Percentiles rank a stretch among this genome's conserved stretches.
These are phyloP conservation scores for Phytophthora pinifolia DNA, from an alignment of 352 stramenopile species.

Conservation along the genomic window DNA sequence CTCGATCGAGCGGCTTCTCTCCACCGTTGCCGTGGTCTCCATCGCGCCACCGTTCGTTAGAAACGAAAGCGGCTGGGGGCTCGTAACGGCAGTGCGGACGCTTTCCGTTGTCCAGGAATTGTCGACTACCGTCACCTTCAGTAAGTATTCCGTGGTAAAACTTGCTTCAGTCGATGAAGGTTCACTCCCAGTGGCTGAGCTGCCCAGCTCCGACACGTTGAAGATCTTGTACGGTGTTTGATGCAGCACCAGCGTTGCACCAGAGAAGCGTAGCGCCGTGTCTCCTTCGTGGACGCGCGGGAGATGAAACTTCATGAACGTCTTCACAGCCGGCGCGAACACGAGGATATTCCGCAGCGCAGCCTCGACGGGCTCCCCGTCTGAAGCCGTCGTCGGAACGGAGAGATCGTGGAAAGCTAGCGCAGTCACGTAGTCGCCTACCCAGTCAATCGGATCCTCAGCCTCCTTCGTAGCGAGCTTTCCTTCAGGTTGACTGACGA, in stretches of 20 bases:
- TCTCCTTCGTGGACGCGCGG: conserved; percentile 53
- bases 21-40: conserved; percentile 38
- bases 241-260: conserved; percentile 42
- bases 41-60: conserved; percentile 24
- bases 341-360: conserved; percentile 49
- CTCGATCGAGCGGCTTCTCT: conserved; percentile 48
- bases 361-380: conserved; percentile 4
- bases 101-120: conserved; percentile 45
- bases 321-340: conserved; percentile 41
- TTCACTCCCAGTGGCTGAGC: conserved; percentile 2
- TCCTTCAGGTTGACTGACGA: conserved; percentile 38
- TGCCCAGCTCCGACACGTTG: conserved; percentile 37
- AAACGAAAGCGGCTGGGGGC: conserved; percentile 30
- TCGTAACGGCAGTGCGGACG: conserved; percentile 15
- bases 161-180: conserved; percentile 7
- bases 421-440: conserved; percentile 51
- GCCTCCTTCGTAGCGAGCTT: conserved; percentile 45
- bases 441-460: conserved; percentile 42
- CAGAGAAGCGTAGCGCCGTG: conserved; percentile 33
- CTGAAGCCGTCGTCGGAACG: conserved; percentile 17
- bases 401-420: conserved; percentile 66
- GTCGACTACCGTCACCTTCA: conserved; percentile 51
- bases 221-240: conserved; percentile 75
- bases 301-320: conserved; percentile 74
- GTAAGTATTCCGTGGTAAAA: conserved; percentile 48